These are phyloP conservation scores for Amesomyces nigricolor DNA, from an alignment of 2,329 filamentous ascomycete genomes.

Conservation along the genomic window DNA sequence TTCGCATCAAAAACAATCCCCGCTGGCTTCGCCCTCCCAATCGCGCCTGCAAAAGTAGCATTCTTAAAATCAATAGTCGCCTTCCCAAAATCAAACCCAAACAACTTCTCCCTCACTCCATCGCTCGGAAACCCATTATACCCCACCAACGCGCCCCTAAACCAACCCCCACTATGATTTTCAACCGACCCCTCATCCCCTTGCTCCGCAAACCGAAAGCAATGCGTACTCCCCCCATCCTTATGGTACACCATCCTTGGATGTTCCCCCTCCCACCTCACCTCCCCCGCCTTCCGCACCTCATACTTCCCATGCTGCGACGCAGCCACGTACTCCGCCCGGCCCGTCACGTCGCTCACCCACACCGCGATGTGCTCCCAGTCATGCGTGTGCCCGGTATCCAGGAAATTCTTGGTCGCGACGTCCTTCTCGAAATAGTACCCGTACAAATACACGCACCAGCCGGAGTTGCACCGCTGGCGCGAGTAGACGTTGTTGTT, in stretches of 20 bases:
- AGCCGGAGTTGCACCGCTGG: conserved; percentile 39
- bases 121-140: conserved; percentile 31
- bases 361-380: conserved; percentile 36
- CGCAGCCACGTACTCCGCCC: conserved; percentile 28
- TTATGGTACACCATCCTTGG: conserved; percentile 38
- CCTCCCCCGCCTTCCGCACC: conserved; percentile 22
- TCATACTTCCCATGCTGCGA: conserved; percentile 33
- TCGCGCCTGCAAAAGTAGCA: conserved; percentile 19
- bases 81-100: conserved; percentile 26
- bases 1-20: conserved; percentile 23
- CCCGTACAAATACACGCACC: conserved; percentile 41
- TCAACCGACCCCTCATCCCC: conserved; percentile 26
- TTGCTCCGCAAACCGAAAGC: conserved; percentile 31
- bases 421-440: conserved; percentile 46
- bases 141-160: conserved; percentile 29
- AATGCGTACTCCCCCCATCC: conserved; percentile 32
- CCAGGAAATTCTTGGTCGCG: conserved; percentile 26
- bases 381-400: conserved; percentile 37
- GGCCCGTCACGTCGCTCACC: conserved; percentile 24
- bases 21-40: conserved; percentile 20
- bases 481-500: conserved; percentile 39
- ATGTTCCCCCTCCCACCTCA: conserved; percentile 30
- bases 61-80: conserved; percentile 27
- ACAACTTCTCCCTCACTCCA: conserved; percentile 23
- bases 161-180: conserved; percentile 34